Base-by-base conservation (phyloP, 1,139 yeast species). In the Debaryomyces robertsiae region DNA sequence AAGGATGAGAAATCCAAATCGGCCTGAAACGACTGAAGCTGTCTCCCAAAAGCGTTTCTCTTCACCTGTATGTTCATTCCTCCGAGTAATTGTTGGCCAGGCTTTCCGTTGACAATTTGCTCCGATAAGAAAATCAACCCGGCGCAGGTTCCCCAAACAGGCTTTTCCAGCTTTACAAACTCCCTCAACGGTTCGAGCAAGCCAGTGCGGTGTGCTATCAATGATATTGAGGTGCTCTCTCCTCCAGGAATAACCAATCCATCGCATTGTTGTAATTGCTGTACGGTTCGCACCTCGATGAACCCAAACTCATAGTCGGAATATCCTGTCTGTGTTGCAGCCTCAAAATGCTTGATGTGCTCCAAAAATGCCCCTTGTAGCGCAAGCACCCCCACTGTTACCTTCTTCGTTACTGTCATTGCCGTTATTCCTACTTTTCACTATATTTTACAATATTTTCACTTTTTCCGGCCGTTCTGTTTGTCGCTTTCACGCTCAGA, bases 71-170 rank as follows among this genome's bases (percentile, higher is more conserved):
- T 79, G 49, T 81, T 77, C 55, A 87, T 62, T 0, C 86, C 89
- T 2, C 89, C 87, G 34, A 87, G 64, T 3, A 81, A 59, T 45
- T 75, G 66, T 50, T 85, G 90, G n/a, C 78, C 74, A 2, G 71
- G 73, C 34, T 72, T 69, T 16, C 84, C 85, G 54, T 77, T 79
- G 9, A 66, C 57, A 24, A 85, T 73, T 41, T 77, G 71, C 43
- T 74, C 70, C 7, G 91, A 75, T 31, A 87, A 65, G 50, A 86
- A 73, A 43, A 87, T 86, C 49, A 87, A 67, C 2, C 95, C 95
- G 3, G 95, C 95, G 62, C 95, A 87, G 1, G 95, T 87, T 0
- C 95, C 95, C 95, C 95, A 87, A 22, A 81, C 74, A 1, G 88
- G 81, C 49, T 75, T 77, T 16, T 63, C 64, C 14, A 70, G 63